phyloP scores from a whole-genome alignment of 306 rosid species.

The Spatholobus suberectus region DNA sequence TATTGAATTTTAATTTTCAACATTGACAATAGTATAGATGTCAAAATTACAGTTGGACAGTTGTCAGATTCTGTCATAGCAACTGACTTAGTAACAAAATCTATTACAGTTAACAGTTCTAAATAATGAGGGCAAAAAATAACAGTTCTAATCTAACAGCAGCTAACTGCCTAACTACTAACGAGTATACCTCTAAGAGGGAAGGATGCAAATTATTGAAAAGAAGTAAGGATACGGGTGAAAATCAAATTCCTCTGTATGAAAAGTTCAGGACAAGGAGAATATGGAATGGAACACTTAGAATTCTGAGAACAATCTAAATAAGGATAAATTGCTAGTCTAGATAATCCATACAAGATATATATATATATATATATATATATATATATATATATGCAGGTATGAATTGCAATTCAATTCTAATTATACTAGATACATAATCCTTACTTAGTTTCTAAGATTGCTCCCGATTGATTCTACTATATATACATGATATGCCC shows the following conservation, averaged over 20 bases:
- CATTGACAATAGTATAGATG: background rate
- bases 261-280: background rate
- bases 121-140: background rate
- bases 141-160: background rate
- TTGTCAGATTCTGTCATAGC: background rate
- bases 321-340: background rate
- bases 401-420: background rate
- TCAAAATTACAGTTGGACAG: background rate
- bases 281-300: background rate
- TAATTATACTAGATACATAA: background rate
- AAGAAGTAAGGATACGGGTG: background rate
- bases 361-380: no score
- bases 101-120: background rate
- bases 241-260: background rate
- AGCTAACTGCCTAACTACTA: background rate
- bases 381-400: no score
- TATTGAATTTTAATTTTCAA: no score
- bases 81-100: background rate
- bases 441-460: background rate
- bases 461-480: background rate
- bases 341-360: background rate
- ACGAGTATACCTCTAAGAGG: background rate
- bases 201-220: no score
- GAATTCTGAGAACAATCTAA: constrained; percentile 5
- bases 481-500: background rate